phyloP scores from a whole-genome alignment of 2,329 filamentous ascomycete species.

The Cladobotryum mycophilum region DNA sequence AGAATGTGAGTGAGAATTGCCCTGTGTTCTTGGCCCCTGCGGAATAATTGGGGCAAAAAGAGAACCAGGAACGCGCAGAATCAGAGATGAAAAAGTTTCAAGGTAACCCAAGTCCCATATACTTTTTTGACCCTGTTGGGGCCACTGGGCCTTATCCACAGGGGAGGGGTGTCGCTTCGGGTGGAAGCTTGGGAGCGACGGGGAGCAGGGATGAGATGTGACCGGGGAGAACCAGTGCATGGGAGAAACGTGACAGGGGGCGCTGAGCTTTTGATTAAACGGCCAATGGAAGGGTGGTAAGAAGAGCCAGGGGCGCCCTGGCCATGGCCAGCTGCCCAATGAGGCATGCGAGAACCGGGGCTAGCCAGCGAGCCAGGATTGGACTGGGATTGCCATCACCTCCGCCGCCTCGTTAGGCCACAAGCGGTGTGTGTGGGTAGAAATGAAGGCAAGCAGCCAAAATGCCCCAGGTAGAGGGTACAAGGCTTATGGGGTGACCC shows the following conservation, averaged over 20 bases:
- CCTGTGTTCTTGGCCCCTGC: background rate
- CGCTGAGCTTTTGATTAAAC: slow-evolving; percentile 43
- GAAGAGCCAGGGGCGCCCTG: slow-evolving; percentile 28
- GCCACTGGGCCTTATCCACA: slow-evolving; percentile 2
- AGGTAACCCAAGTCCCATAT: slow-evolving; percentile 14
- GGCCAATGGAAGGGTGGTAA: slow-evolving; percentile 40
- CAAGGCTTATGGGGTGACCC: background rate
- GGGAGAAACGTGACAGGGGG: slow-evolving; percentile 46
- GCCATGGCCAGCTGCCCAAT: slow-evolving; percentile 44
- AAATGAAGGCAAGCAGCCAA: slow-evolving; percentile 1
- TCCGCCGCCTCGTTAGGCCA: slow-evolving; percentile 24
- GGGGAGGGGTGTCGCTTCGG: slow-evolving; percentile 9
- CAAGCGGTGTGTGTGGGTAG: slow-evolving; percentile 26
- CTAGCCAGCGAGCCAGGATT: slow-evolving; percentile 39
- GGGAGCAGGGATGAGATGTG: slow-evolving; percentile 12
- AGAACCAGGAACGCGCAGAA: slow-evolving; percentile 3
- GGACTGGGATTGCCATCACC: slow-evolving; percentile 29
- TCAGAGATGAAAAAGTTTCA: slow-evolving; percentile 6
- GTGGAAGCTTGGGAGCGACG: slow-evolving; percentile 11
- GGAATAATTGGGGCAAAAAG: background rate
- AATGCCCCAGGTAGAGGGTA: background rate
- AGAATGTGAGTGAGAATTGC: background rate
- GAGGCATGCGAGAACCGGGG: slow-evolving; percentile 39
- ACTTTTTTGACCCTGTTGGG: slow-evolving; percentile 6
- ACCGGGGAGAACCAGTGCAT: slow-evolving; percentile 38